Conservation (phyloP, 495 filamentous ascomycete species). For the Achaetomiella virescens region DNA sequence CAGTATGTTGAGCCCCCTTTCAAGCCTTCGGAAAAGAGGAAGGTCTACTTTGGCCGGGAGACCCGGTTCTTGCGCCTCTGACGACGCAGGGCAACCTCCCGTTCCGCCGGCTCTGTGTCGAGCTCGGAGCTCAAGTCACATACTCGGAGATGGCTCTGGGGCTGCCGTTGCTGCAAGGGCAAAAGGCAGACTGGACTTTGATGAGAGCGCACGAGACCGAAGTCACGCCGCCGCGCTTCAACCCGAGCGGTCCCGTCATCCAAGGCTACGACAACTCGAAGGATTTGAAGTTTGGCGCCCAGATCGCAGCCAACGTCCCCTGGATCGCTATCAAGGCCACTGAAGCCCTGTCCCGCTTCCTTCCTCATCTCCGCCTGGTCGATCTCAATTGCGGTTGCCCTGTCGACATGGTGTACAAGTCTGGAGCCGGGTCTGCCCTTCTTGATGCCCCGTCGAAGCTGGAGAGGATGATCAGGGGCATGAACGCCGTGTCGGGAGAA, state of each 20-base stretch:
- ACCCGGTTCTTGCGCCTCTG: constrained; percentile 83
- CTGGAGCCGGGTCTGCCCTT: constrained; percentile 89
- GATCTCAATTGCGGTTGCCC: constrained; percentile 97
- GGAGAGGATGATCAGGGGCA: constrained; percentile 86
- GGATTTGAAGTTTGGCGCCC: constrained; percentile 82
- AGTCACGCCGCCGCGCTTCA: constrained; percentile 55
- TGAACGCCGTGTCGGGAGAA: constrained; percentile 84
- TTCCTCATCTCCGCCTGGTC: constrained; percentile 77
- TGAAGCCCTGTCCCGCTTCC: constrained; percentile 66
- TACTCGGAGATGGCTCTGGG: constrained; percentile 99
- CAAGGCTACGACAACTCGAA: constrained; percentile 72
- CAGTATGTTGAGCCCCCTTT: constrained; percentile 77
- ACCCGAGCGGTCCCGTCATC: constrained; percentile 43
- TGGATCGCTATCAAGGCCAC: constrained; percentile 82
- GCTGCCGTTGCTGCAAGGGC: constrained; percentile 81
- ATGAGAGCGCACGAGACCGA: constrained; percentile 86
- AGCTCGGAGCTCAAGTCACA: constrained; percentile 83
- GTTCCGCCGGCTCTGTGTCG: constrained; percentile 86
- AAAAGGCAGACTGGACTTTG: constrained; percentile 88
- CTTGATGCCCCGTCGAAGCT: constrained; percentile 77
- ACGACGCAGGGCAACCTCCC: constrained; percentile 96
- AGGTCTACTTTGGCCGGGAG: constrained; percentile 86
- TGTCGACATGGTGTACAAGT: constrained; percentile 82
- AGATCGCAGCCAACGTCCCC: constrained; percentile 84
- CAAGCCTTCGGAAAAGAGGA: constrained; percentile 84